Evolutionary conservation across 192 early-diverging fungal species (phyloP), one percentile per base, ranked within the genome.

Genomic region (Backusella mclennaniae): DNA sequence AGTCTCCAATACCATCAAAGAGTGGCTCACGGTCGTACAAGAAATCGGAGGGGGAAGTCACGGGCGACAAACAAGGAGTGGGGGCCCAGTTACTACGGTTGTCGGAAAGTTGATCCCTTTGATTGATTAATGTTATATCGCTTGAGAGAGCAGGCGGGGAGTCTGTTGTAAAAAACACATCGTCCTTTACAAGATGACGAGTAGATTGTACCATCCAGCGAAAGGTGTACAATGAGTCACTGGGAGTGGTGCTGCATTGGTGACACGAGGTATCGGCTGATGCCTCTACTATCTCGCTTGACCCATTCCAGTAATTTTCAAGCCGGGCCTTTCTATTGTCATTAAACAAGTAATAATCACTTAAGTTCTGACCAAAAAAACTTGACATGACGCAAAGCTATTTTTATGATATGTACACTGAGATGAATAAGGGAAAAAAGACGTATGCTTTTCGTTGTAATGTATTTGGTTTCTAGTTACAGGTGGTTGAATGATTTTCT

Each of bases 1-100:
- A 35, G 52, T 76, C 67, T 39, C 69, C 75, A 26, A 76, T 67
- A 23, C 75, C 75, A 70, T 76, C 75, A 76, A 76, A 76, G 9
- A 76, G 63, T 26, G 75, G 75, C 23, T 76, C 75, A 19, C 44
- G 44, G 49, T 76, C 68, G 46, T 70, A 76, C 67, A 76, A 38
- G 36, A 76, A 67, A 35, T 67, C 68, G 21, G 75, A 70, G 0
- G 75, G 75, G 9, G 75, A 76, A 23, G 75, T 76, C 33, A 76
- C 75, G 29, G 75, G 75, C 14, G 75, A 76, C 21, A 76, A 46
- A 67, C 44, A 56, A 39, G 75, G 75, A 35, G 75, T 67, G 12
- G 74, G 66, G n/a, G 17, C 53, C 53, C 53, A 69, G 35, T 12
- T 69, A 9, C 68, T 69, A 41, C 23, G 56, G 56, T 69, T 69